A percentile compares a stretch with the other conserved stretches of the same genome.
These are phyloP conservation scores for Gautieria morchelliformis DNA, from an alignment of 768 basidiomycete species.

Conservation along the genomic window DNA sequence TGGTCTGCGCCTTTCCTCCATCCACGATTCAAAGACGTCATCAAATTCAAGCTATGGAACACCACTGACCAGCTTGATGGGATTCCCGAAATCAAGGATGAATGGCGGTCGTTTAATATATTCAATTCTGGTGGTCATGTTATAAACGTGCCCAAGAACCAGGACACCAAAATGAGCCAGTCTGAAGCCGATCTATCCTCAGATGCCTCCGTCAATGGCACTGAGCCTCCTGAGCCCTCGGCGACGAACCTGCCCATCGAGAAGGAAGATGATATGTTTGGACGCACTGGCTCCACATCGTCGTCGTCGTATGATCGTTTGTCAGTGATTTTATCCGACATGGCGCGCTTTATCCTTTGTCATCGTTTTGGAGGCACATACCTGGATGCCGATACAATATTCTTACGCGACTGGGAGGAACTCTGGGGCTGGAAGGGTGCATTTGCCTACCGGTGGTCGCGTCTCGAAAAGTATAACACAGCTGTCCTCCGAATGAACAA, in stretches of 20 bases:
- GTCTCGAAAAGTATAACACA: conserved; percentile 89
- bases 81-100: conserved; percentile 77
- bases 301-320: conserved; percentile 81
- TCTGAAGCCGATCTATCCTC: neutral
- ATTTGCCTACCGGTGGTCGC: conserved; percentile 95
- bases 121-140: conserved; percentile 85
- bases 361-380: conserved; percentile 96
- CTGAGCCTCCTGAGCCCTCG: conserved; percentile 12
- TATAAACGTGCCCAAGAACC: conserved; percentile 46
- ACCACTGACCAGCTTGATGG: conserved; percentile 95
- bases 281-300: conserved; percentile 85
- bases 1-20: conserved; percentile 97
- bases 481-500: conserved; percentile 93
- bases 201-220: conserved; percentile 6
- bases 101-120: conserved; percentile 78
- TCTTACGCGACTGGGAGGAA: conserved; percentile 97
- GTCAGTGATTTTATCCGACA: conserved; percentile 90
- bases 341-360: conserved; percentile 95
- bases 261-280: conserved; percentile 46
- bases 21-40: conserved; percentile 80
- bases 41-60: conserved; percentile 97
- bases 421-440: conserved; percentile 95
- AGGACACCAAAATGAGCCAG: conserved; percentile 10
- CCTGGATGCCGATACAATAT: conserved; percentile 92
- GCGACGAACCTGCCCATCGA: conserved; percentile 10